phyloP scores from a whole-genome alignment of 2,329 filamentous ascomycete genomes.

The Aspergillus sp. region DNA sequence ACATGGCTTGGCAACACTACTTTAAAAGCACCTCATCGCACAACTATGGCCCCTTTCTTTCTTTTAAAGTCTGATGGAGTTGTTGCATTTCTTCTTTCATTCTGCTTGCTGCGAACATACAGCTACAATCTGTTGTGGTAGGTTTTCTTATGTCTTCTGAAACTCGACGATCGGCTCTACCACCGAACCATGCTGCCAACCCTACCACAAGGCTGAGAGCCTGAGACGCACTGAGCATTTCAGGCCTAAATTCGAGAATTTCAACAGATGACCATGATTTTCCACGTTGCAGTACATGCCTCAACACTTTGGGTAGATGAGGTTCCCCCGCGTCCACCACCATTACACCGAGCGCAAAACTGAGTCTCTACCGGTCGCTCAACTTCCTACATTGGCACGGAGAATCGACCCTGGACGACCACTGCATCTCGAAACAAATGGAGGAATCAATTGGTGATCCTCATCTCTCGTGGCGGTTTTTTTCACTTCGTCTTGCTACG shows the following conservation, averaged over 20 bases:
- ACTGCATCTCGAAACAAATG: background rate
- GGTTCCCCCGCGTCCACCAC: background rate
- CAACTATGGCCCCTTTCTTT: background rate
- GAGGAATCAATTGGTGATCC: background rate
- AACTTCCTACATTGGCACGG: background rate
- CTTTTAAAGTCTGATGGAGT: background rate
- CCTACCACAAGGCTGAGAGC: background rate
- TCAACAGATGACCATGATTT: background rate
- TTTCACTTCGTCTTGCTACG: background rate
- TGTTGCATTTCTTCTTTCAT: background rate
- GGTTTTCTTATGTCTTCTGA: background rate
- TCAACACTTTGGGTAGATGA: background rate
- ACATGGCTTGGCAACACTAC: conserved; percentile 21
- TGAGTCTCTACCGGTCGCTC: background rate
- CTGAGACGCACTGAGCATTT: background rate
- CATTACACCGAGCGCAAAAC: background rate
- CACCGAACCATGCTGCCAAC: background rate
- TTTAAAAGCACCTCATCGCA: conserved; percentile 17
- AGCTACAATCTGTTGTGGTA: background rate
- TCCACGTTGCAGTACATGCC: background rate
- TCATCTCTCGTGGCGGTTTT: background rate
- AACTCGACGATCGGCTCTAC: background rate
- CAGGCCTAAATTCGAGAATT: background rate
- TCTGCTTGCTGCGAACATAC: background rate
- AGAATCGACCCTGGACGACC: background rate